Percentiles rank a stretch among this genome's conserved stretches.
Conservation (phyloP, 176 grass and related monocot species). For the Elymus sibiricus region DNA sequence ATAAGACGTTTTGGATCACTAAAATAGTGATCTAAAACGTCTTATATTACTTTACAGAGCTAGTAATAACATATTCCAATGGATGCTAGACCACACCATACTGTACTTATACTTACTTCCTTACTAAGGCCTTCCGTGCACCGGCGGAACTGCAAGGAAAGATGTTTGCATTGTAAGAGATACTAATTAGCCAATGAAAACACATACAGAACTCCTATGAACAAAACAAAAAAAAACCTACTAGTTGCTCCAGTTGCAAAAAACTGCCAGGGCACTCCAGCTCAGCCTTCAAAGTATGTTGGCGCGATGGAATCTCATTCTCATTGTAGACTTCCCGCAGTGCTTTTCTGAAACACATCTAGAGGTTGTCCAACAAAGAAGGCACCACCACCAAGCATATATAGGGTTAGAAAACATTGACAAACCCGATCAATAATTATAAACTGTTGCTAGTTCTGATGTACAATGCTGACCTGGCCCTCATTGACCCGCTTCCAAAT, state of each 20-base stretch:
- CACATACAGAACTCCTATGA: neutral
- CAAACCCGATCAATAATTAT: neutral
- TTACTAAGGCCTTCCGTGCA: neutral
- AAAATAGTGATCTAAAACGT: too few relatives aligned
- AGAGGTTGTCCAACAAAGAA: constrained; percentile 5
- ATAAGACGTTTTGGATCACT: too few relatives aligned
- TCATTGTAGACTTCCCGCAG: neutral
- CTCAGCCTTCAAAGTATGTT: neutral
- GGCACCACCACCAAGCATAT: neutral
- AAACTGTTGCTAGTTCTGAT: neutral
- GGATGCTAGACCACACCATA: neutral
- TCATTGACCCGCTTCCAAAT: constrained; percentile 15
- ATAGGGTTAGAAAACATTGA: neutral
- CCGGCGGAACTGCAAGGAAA: neutral
- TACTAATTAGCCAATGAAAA: neutral
- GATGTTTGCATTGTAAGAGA: neutral
- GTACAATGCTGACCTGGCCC: constrained; percentile 7
- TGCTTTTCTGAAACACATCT: neutral
- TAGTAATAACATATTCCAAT: neutral
- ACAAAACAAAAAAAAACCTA: neutral
- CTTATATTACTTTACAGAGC: too few relatives aligned
- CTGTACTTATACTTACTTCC: neutral
- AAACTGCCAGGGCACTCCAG: neutral
- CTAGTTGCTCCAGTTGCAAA: neutral
- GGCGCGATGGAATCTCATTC: neutral